Conservation (phyloP, 495 filamentous ascomycete species). For the Niebla homalea region DNA sequence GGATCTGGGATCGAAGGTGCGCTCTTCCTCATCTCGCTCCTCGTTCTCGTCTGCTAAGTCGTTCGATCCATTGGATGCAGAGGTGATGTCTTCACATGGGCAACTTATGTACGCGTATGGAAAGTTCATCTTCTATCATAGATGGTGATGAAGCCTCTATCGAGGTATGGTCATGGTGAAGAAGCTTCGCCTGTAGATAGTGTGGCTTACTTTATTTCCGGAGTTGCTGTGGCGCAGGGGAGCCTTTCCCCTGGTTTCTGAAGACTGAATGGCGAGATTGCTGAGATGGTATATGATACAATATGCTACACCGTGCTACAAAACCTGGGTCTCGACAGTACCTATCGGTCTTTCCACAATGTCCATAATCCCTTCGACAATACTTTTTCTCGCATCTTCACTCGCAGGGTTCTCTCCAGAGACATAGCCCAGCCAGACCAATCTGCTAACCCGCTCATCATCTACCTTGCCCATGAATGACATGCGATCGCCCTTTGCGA, state of each 20-base stretch:
- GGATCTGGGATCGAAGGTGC: constrained; percentile 73
- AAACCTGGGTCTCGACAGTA: constrained; percentile 63
- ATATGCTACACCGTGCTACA: constrained; percentile 15
- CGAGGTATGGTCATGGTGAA: no score
- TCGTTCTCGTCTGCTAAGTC: constrained; percentile 22
- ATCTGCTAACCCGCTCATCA: constrained; percentile 67
- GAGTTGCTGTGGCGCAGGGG: no score
- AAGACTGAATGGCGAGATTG: no score
- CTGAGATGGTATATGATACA: no score
- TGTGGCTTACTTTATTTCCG: no score
- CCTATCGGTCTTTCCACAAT: constrained; percentile 84
- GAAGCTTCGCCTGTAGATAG: no score
- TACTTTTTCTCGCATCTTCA: constrained; percentile 62
- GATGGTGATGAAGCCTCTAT: neutral
- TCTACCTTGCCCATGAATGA: constrained; percentile 49
- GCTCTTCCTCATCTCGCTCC: constrained; percentile 58
- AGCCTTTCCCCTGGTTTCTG: no score
- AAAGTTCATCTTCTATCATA: constrained; percentile 29
- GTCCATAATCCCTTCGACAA: constrained; percentile 77
- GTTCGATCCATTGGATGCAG: neutral
- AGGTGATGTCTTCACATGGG: constrained; percentile 56
- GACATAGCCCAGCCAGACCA: constrained; percentile 83
- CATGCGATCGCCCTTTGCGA: constrained; percentile 24
- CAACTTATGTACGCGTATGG: constrained; percentile 91
- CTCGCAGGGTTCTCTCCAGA: constrained; percentile 78